Conservation (phyloP, 1,284 basidiomycete species). For the Chondrostereum purpureum region DNA sequence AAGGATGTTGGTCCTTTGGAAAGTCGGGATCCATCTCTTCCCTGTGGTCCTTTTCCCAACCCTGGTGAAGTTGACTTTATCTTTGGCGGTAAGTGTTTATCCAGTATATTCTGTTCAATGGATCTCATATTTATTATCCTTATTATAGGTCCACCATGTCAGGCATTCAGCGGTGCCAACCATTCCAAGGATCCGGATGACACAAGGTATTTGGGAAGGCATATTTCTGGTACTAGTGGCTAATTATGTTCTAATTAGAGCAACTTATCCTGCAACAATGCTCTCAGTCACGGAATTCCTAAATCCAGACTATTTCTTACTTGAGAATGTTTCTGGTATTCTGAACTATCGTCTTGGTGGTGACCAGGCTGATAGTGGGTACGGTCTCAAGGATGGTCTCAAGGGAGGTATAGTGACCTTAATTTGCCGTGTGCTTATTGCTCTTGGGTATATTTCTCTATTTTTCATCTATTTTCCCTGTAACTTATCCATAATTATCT, state of each 20-base stretch:
- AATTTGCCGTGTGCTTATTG: constrained; percentile 47
- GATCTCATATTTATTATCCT: constrained; percentile 3
- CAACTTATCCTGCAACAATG: constrained; percentile 61
- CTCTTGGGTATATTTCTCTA: constrained; percentile 52
- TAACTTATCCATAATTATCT: too few species aligned
- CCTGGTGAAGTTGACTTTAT: constrained; percentile 62
- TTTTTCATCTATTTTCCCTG: too few species aligned
- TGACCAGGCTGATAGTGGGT: constrained; percentile 16
- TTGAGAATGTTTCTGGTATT: constrained; percentile 66
- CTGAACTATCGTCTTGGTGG: constrained; percentile 36
- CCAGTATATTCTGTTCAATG: constrained; percentile 1
- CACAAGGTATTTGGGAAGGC: constrained; percentile 49
- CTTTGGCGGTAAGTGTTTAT: constrained; percentile 47
- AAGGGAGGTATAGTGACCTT: constrained; percentile 59
- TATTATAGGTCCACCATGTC: constrained; percentile 58
- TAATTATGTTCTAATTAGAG: constrained; percentile 28
- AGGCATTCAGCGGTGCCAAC: constrained; percentile 60
- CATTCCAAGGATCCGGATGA: constrained; percentile 60
- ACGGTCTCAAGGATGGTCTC: constrained; percentile 30
- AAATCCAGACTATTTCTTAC: constrained; percentile 52
- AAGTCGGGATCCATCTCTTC: background rate
- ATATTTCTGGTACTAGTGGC: constrained; percentile 3
- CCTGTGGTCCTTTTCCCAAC: constrained; percentile 43
- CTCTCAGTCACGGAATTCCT: constrained; percentile 70
- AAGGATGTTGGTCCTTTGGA: constrained; percentile 20